phyloP scores from a whole-genome alignment of 768 basidiomycete species.

The Trametes maxima region DNA sequence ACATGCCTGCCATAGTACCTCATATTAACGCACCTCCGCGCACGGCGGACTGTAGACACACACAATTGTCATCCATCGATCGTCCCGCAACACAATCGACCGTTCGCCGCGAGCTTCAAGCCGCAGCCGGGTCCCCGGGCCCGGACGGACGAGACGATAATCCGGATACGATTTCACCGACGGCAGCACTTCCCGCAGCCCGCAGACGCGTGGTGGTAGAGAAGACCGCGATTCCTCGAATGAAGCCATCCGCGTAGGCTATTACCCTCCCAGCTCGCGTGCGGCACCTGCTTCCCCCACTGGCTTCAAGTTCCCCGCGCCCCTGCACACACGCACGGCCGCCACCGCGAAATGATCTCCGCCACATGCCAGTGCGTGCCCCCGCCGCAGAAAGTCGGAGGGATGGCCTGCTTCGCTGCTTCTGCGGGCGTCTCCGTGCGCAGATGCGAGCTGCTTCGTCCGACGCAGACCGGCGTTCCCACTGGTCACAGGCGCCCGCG shows the following conservation, averaged over 20 bases:
- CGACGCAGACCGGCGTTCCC: constrained; percentile 14
- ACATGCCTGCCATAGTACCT: neutral
- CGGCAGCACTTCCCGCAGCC: too few relatives aligned
- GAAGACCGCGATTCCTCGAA: too few relatives aligned
- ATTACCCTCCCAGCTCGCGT: too few relatives aligned
- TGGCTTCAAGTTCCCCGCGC: too few relatives aligned
- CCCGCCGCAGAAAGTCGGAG: neutral
- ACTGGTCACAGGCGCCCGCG: neutral
- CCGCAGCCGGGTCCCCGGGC: neutral
- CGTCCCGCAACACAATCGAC: neutral
- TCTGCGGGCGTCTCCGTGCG: neutral
- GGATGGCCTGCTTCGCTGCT: neutral
- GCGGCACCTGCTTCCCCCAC: too few relatives aligned
- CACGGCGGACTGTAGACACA: neutral
- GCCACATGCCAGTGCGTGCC: neutral
- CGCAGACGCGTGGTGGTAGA: too few relatives aligned
- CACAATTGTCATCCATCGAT: too few relatives aligned
- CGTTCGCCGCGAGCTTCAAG: neutral
- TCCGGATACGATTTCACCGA: too few relatives aligned
- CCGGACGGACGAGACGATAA: too few relatives aligned
- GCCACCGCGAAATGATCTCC: too few relatives aligned
- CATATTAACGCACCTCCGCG: neutral
- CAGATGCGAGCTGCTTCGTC: constrained; percentile 8
- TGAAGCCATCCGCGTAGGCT: too few relatives aligned
- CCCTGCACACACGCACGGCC: neutral